Evolutionary conservation across 1,284 basidiomycete genomes (phyloP).

Genomic region (Malassezia yamatoensis): DNA sequence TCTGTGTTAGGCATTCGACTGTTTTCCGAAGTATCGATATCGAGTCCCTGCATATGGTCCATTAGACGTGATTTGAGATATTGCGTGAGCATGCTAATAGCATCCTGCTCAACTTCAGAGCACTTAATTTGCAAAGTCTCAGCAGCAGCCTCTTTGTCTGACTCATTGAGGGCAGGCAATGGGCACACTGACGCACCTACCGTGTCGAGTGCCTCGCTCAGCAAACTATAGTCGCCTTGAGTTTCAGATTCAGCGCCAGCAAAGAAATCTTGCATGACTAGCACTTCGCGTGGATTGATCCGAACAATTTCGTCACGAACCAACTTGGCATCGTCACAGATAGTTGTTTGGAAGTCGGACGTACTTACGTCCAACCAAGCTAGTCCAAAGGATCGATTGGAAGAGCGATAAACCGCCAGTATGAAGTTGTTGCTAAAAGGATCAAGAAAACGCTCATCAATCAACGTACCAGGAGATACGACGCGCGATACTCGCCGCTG

Average conservation of each 20-base stretch:
- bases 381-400: constrained; percentile 20
- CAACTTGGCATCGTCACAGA: constrained; percentile 23
- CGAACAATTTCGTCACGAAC: constrained; percentile 41
- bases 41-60: constrained; percentile 18
- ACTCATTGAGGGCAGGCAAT: not conserved
- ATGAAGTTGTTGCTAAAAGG: constrained; percentile 43
- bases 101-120: constrained; percentile 16
- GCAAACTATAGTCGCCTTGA: constrained; percentile 5
- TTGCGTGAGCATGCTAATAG: constrained; percentile 26
- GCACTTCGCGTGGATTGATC: constrained; percentile 34
- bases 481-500: constrained; percentile 34
- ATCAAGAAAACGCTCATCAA: constrained; percentile 45
- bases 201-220: constrained; percentile 17
- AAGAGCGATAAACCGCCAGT: constrained; percentile 18
- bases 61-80: constrained; percentile 40
- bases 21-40: constrained; percentile 9
- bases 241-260: not conserved
- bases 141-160: not conserved
- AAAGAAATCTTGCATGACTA: constrained; percentile 18
- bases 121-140: too few species aligned
- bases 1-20: not conserved
- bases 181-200: not conserved
- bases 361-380: constrained; percentile 47
- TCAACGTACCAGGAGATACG: constrained; percentile 40
- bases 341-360: constrained; percentile 34